Base-by-base conservation (phyloP, 1,284 basidiomycete species). In the Ceratobasidium sp. region DNA sequence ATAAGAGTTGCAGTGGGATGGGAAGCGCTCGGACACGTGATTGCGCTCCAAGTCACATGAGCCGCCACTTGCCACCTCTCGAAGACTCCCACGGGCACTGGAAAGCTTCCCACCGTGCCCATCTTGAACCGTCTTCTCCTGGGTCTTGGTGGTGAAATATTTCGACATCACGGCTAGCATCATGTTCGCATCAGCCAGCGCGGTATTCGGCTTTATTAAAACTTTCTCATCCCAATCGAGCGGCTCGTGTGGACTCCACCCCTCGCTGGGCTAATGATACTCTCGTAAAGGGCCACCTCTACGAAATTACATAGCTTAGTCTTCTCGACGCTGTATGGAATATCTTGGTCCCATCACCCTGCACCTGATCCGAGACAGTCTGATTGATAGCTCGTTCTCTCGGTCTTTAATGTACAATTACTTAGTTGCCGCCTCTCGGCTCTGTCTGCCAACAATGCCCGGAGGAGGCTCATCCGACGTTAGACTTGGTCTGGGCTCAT, bases 1-100 rank as follows among this genome's bases (percentile, higher is more conserved):
- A 44, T 46, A 28, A 28, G 18, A 26, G 47, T 52, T 52, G 38
- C 13, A 72, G 70, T 57, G n/a, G 47, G 28, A 61, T 43, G 26
- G 69, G 43, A 21, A 18, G 18, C n/a, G 23, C 38, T n/a, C 46
- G 21, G 5, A 55, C 66, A 70, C 66, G 66, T 70, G 66, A 70
- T 55, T 62, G 46, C 58, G 52, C 13, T 14, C 21, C 43, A 11
- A 21, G 21, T 63, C 61, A 32, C 43, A 26, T 63, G 21, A 47
- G 16, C 54, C 26, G 16, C 11, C 9, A 9, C 18, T 8, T 41
- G 44, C 57, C 14, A 57, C n/a, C 55, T 38, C 30, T 28, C 38
- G 35, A 28, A 35, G 57, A 21, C 28, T 58, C 57, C 57, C 57
- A 58, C 57, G 57, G 44, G n/a, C 28, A 58, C 32, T 16, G 14